Evolutionary conservation across 768 basidiomycete species (phyloP).

Genomic region (Amanita molliuscula): DNA sequence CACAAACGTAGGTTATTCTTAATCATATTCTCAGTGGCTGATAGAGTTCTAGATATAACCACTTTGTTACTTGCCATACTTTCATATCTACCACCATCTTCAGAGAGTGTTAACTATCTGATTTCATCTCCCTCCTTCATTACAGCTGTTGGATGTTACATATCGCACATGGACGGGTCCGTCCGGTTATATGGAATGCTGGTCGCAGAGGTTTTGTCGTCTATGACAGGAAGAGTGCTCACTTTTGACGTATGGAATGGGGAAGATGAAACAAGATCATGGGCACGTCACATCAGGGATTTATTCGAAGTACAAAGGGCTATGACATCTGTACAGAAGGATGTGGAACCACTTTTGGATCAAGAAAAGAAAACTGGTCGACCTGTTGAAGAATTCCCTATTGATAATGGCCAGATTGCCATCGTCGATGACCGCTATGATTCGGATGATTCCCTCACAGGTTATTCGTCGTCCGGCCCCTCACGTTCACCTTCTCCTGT

Average conservation of each 20-base stretch:
- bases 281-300: constrained; percentile 52
- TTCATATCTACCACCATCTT: constrained; percentile 48
- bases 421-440: constrained; percentile 34
- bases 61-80: constrained; percentile 55
- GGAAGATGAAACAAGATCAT: constrained; percentile 49
- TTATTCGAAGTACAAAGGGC: constrained; percentile 42
- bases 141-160: constrained; percentile 58
- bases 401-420: constrained; percentile 11
- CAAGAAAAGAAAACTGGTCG: constrained; percentile 8
- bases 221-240: constrained; percentile 50
- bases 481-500: constrained; percentile 71
- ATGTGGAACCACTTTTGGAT: background rate
- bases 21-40: background rate
- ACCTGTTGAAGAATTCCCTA: background rate
- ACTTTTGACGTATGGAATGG: constrained; percentile 84
- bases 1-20: constrained; percentile 58
- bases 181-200: constrained; percentile 91
- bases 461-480: constrained; percentile 58
- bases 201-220: constrained; percentile 72
- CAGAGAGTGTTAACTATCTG: constrained; percentile 32
- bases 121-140: constrained; percentile 55
- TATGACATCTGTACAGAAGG: constrained; percentile 35
- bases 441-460: constrained; percentile 79
- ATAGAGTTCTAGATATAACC: constrained; percentile 49
- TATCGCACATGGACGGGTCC: constrained; percentile 64